Evolutionary conservation across 2,329 filamentous ascomycete species (phyloP), one percentile per base, ranked within the genome.

Genomic region (Tolypocladium pustulatum): DNA sequence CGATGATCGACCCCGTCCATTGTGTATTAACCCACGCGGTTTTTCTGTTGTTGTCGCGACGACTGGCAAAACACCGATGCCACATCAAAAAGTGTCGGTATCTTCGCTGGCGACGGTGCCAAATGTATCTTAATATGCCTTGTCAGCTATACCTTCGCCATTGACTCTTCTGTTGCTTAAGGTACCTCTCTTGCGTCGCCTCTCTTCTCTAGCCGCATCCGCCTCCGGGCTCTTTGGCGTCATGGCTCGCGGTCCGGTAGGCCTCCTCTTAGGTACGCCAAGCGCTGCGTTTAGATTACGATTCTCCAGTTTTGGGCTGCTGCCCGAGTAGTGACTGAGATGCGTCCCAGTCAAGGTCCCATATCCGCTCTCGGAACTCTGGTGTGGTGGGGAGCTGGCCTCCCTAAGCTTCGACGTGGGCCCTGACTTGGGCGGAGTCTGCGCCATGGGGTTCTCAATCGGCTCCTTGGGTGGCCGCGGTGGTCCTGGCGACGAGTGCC

Each of bases 391-490:
- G 0, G 83, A 82, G 68, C 80, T 83, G 52, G 72, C 72, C 67
- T 82, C 82, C 61, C 77, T 75, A 55, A 83, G 69, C 68, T 81
- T 81, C 56, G 75, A 79, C 51, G 80, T 69, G 22, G 80, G 77
- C 57, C 71, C 73, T 41, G 75, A 72, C 61, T 77, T 77, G 9
- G 76, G 74, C 12, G 81, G 78, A 2, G 78, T 78, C 34, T 76
- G 71, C 5, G 68, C 64, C 15, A 70, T 72, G 6, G 69, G 66
- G 41, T 67, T 69, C 6, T 80, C 80, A 0, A 86, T 69, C 0
- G 82, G 81, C 71, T 87, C 84, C 73, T 87, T 87, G 6, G 84
- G 84, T 40, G 84, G 84, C 4, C 82, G 78, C 0, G 82, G 80
- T 1, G 83, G 84, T 2, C 69, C 69, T 2, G 78, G 74, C 1